phyloP scores from a whole-genome alignment of 495 filamentous ascomycete genomes.

The Aspergillus diversus region DNA sequence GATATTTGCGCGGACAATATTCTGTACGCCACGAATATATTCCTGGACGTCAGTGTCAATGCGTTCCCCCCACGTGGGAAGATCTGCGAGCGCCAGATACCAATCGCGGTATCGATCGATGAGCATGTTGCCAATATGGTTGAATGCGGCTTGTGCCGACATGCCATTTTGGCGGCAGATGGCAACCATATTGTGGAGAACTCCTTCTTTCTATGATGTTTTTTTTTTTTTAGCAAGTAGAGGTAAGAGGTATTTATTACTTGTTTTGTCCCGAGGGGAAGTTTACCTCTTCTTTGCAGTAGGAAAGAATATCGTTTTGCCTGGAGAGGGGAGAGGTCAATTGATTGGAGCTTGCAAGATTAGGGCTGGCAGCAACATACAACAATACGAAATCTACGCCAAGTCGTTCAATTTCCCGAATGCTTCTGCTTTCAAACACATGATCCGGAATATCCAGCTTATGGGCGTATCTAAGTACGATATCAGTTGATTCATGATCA shows the following conservation, averaged over 20 bases:
- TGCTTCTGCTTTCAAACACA: slow-evolving; percentile 31
- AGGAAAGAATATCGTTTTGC: slow-evolving; percentile 39
- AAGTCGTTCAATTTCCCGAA: slow-evolving; percentile 36
- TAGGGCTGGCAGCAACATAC: slow-evolving; percentile 17
- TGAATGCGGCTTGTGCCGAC: slow-evolving; percentile 34
- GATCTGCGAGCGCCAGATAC: slow-evolving; percentile 33
- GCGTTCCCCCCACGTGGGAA: slow-evolving; percentile 37
- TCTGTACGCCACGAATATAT: slow-evolving; percentile 38
- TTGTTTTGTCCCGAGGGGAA: neutral
- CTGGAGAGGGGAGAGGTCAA: slow-evolving; percentile 13
- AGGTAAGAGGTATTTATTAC: neutral
- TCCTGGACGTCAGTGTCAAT: slow-evolving; percentile 34
- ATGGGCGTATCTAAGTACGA: slow-evolving; percentile 30
- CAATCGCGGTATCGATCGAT: slow-evolving; percentile 33
- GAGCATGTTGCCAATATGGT: slow-evolving; percentile 31
- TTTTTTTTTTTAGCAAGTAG: neutral
- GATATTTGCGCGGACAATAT: slow-evolving; percentile 36
- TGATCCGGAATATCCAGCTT: slow-evolving; percentile 32
- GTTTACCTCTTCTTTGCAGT: slow-evolving; percentile 33
- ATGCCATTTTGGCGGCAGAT: slow-evolving; percentile 32
- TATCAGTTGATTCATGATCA: neutral
- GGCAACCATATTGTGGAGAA: slow-evolving; percentile 39
- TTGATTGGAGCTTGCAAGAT: neutral
- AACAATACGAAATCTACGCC: slow-evolving; percentile 36
- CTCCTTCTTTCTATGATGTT: slow-evolving; percentile 27